phyloP scores from a whole-genome alignment of 2,329 filamentous ascomycete genomes.

The Rugonectria rugulosa region DNA sequence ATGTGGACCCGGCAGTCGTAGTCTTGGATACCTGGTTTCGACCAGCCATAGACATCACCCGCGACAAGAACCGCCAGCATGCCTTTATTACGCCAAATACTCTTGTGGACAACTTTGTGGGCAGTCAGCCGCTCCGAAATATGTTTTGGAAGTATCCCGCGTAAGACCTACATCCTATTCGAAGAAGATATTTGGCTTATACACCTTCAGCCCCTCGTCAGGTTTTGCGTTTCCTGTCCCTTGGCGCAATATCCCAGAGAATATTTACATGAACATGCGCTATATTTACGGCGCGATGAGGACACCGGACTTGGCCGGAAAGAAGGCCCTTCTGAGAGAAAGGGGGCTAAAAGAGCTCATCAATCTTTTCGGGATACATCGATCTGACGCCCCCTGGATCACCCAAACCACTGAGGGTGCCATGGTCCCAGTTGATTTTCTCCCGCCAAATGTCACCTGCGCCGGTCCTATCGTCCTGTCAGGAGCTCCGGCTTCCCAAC shows the following conservation, averaged over 20 bases:
- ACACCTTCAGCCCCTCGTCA: slow-evolving; percentile 45
- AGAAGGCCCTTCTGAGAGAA: slow-evolving; percentile 44
- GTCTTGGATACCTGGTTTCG: slow-evolving; percentile 45
- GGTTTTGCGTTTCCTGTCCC: slow-evolving; percentile 55
- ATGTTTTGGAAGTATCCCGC: slow-evolving; percentile 36
- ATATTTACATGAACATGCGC: slow-evolving; percentile 42
- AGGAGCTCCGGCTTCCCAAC: slow-evolving; percentile 42
- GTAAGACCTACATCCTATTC: slow-evolving; percentile 9
- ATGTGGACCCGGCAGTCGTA: slow-evolving; percentile 43
- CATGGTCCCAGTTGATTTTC: slow-evolving; percentile 46
- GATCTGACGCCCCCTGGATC: slow-evolving; percentile 38
- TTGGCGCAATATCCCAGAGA: slow-evolving; percentile 49
- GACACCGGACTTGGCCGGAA: slow-evolving; percentile 18
- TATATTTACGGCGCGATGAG: slow-evolving; percentile 27
- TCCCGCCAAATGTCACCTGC: slow-evolving; percentile 35
- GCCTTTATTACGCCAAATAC: slow-evolving; percentile 53
- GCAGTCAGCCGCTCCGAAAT: slow-evolving; percentile 18
- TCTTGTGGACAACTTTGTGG: slow-evolving; percentile 37
- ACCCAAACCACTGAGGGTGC: slow-evolving; percentile 36
- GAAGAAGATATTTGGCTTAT: neutral
- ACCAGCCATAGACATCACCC: slow-evolving; percentile 37
- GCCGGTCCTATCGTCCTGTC: slow-evolving; percentile 56
- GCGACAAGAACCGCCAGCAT: slow-evolving; percentile 38
- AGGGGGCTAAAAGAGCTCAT: slow-evolving; percentile 36
- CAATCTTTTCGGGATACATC: slow-evolving; percentile 24